Evolutionary conservation across 768 basidiomycete genomes (phyloP).

Genomic region (Holtermannia corniformis): DNA sequence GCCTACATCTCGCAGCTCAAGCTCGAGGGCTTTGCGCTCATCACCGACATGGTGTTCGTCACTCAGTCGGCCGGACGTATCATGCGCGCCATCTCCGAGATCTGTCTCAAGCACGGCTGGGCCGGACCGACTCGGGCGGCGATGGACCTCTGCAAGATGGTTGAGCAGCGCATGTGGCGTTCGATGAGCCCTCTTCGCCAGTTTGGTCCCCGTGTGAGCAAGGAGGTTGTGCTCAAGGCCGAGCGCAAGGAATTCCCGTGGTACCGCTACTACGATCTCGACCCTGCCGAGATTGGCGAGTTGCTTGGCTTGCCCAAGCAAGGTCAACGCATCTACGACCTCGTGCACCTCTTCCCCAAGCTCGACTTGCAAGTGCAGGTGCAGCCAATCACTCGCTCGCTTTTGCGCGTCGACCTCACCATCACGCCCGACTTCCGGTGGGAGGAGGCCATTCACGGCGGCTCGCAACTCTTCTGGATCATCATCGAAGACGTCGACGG

Average conservation of each 20-base stretch:
- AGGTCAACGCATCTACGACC: slow-evolving; percentile 77
- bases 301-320: slow-evolving; percentile 89
- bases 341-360: slow-evolving; percentile 95
- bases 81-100: slow-evolving; percentile 92
- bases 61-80: slow-evolving; percentile 96
- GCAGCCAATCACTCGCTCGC: slow-evolving; percentile 86
- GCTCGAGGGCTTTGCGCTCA: slow-evolving; percentile 61
- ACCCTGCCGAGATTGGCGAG: slow-evolving; percentile 80
- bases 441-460: slow-evolving; percentile 88
- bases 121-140: slow-evolving; percentile 84
- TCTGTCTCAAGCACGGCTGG: slow-evolving; percentile 97
- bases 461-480: slow-evolving; percentile 82
- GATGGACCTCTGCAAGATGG: slow-evolving; percentile 92
- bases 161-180: slow-evolving; percentile 71
- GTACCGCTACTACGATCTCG: slow-evolving; percentile 92
- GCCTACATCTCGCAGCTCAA: slow-evolving; percentile 90
- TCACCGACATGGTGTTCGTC: slow-evolving; percentile 66
- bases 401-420: slow-evolving; percentile 83
- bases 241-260: slow-evolving; percentile 98
- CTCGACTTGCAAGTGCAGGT: slow-evolving; percentile 93
- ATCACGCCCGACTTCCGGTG: slow-evolving; percentile 97
- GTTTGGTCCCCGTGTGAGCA: slow-evolving; percentile 60
- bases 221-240: slow-evolving; percentile 72
- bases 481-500: slow-evolving; percentile 96
- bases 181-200: slow-evolving; percentile 96